Conservation (phyloP, 176 grass and related monocot species). For the Triticum timopheevii region DNA sequence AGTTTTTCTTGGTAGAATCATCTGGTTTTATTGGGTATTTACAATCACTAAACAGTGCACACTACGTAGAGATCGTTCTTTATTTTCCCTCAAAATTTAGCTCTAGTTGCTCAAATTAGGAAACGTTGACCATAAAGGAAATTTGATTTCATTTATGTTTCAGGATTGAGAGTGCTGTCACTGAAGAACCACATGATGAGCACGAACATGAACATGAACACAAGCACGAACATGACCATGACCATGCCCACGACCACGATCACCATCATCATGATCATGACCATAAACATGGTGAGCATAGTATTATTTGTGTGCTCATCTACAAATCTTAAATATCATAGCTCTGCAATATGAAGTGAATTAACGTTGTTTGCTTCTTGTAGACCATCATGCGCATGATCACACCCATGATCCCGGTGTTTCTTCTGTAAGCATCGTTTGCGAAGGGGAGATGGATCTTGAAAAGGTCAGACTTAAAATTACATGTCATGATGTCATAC, state of each 20-base stretch:
- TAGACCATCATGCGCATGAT: conserved; percentile 90
- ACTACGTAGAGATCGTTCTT: not conserved
- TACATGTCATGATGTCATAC: not conserved
- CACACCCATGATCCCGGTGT: conserved; percentile 95
- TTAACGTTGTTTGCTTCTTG: conserved; percentile 28
- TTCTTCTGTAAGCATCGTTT: conserved; percentile 98
- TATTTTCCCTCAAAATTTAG: not conserved
- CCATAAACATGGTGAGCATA: conserved; percentile 67
- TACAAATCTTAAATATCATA: not conserved
- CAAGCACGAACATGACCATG: conserved; percentile 43
- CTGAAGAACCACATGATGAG: conserved; percentile 71
- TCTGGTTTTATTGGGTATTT: not conserved
- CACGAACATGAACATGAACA: conserved; percentile 25
- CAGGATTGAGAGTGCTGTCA: conserved; percentile 96
- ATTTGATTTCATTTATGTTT: conserved; percentile 19
- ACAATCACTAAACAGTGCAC: not conserved
- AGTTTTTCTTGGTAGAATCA: not conserved
- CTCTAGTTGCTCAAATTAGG: not conserved
- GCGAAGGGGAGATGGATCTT: conserved; percentile 95
- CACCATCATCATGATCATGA: conserved; percentile 67
- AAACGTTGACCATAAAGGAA: not conserved
- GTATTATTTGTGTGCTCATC: conserved; percentile 4
- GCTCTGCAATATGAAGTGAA: not conserved
- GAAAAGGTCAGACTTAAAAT: conserved; percentile 64
- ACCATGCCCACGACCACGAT: conserved; percentile 51